A percentile compares a stretch with the other conserved stretches of the same genome.
Conservation (phyloP, 2,329 filamentous ascomycete species). For the Ambrosiella cleistominuta region DNA sequence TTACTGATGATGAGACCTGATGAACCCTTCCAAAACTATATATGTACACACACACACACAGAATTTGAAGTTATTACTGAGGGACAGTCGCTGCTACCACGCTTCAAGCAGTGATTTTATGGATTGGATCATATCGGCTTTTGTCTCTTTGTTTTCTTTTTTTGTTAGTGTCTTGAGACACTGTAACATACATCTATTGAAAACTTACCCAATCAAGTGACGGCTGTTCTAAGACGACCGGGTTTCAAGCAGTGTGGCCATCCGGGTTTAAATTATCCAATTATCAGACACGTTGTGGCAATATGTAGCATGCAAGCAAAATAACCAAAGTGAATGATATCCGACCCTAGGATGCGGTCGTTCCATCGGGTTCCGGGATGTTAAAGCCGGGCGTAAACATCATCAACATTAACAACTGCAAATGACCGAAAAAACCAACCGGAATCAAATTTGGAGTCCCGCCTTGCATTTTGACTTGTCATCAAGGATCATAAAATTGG, state of each 20-base stretch:
- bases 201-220: no score
- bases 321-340: background rate
- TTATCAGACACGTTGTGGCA: background rate
- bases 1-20: background rate
- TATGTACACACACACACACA: background rate
- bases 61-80: background rate
- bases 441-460: background rate
- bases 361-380: no score
- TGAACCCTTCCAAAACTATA: background rate
- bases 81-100: background rate
- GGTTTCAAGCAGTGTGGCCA: background rate
- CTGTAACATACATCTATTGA: no score
- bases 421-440: background rate
- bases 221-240: background rate
- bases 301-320: background rate
- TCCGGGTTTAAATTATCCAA: background rate
- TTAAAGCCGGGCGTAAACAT: no score
- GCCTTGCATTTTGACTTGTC: background rate
- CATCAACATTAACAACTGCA: background rate
- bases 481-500: slow-evolving; percentile 2
- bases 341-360: background rate
- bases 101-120: background rate
- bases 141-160: no score
- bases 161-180: no score
- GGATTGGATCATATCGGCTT: background rate